Evolutionary conservation across 148 eudicot genomes (phyloP), one percentile per base, ranked within the genome.

Genomic region (Chenopodium suecicum): DNA sequence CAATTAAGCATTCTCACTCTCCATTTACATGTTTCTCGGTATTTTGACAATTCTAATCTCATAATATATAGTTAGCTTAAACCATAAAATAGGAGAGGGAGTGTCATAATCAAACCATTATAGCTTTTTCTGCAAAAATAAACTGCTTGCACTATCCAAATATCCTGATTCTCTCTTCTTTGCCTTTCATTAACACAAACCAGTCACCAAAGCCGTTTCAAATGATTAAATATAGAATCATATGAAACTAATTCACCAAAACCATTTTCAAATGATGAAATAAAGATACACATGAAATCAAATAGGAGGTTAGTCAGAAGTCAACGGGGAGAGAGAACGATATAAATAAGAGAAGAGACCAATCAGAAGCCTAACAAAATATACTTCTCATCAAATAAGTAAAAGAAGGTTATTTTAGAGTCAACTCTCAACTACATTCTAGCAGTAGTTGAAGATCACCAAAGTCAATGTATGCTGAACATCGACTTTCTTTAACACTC

Each of bases 401-500:
- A 34, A 10, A 22, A 58, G 73, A 47, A 31, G 72, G 72, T 31
- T 29, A 66, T 69, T 37, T 37, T n/a, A 17, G 50, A 2, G 37
- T 66, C 70, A 66, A 27, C 70, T 27, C n/a, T 37, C 13, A 79
- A 71, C 23, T n/a, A 20, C 9, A 32, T 62, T 11, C 32, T 22
- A 74, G 23, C 32, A 75, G 29, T 20, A 32, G 50, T 34, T 12
- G 14, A 50, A 78, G 7, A 70, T 47, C 41, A 50, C 86, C 77
- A 20, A 94, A 27, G 27, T 27, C 27, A 27, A 27, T 27, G 27
- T 91, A 89, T 27, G 88, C 88, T 82, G 97, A 97, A 88, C 41
- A 37, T 37, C 41, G 7, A 37, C 41, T 37, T 37, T 37, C 6
- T 37, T 37, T 37, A 37, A 37, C 41, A 37, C 41, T 37, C 41